phyloP scores from a whole-genome alignment of 139 green algal species.

The Tetradesmus lagerheimii region DNA sequence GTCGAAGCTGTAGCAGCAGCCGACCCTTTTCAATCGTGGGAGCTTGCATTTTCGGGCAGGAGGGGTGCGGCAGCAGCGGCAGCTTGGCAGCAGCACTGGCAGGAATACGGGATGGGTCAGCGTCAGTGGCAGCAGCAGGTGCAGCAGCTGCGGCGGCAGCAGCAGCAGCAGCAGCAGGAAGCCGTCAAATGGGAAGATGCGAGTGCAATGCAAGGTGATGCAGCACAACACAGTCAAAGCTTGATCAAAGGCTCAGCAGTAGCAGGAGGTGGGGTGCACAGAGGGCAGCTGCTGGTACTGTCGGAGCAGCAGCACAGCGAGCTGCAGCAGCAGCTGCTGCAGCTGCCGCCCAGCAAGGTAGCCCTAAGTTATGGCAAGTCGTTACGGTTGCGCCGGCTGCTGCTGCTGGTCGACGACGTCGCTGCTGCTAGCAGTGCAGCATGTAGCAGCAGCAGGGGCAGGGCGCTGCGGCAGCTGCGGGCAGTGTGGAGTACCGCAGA shows the following conservation, averaged over 20 bases:
- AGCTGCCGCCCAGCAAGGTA: conserved; percentile 18
- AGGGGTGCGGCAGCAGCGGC: conserved; percentile 29
- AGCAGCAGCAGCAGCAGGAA: neutral
- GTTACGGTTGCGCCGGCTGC: neutral
- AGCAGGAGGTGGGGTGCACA: neutral
- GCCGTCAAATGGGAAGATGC: neutral
- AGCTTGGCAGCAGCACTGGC: conserved; percentile 44
- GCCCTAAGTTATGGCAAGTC: neutral
- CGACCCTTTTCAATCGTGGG: conserved; percentile 44
- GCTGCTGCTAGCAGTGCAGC: conserved; percentile 22
- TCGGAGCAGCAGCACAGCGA: conserved; percentile 27
- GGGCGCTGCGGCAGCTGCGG: neutral
- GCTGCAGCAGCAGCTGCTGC: conserved; percentile 27
- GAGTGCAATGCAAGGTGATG: neutral
- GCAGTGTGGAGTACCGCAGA: conserved; percentile 28
- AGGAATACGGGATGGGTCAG: neutral
- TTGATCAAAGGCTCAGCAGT: neutral
- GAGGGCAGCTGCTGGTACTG: neutral
- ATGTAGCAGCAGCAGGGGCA: conserved; percentile 10
- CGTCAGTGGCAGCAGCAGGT: conserved; percentile 42
- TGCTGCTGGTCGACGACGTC: conserved; percentile 41
- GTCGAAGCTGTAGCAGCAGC: conserved; percentile 5
- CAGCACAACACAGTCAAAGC: neutral
- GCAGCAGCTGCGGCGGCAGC: conserved; percentile 22
- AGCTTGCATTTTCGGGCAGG: conserved; percentile 30